These are phyloP conservation scores for Cenchrus fungigraminus DNA, from an alignment of 176 grass and related monocot genomes.

Conservation along the genomic window DNA sequence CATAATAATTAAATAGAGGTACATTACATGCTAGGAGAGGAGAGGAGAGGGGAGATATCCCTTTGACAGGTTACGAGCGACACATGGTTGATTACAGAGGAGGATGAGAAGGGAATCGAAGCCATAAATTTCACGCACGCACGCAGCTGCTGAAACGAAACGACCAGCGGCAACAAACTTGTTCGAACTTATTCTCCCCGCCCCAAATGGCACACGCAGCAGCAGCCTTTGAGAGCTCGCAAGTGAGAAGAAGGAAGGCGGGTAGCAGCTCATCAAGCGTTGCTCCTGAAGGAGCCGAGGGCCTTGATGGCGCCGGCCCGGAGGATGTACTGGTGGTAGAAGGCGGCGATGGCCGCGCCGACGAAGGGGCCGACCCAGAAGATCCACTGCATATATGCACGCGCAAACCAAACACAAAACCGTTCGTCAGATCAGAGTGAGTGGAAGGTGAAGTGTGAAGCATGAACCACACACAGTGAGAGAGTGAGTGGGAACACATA, in stretches of 20 bases:
- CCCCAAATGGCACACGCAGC: no score
- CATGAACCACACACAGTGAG: not conserved
- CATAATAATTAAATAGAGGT: conserved; percentile 26
- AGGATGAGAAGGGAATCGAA: not conserved
- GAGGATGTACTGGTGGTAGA: conserved; percentile 77
- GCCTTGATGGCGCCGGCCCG: conserved; percentile 68
- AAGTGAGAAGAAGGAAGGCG: no score
- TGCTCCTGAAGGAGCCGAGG: conserved; percentile 76
- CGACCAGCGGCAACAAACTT: conserved; percentile 26
- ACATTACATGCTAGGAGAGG: not conserved
- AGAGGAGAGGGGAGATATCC: not conserved
- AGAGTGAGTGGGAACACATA: no score
- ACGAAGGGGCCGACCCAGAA: conserved; percentile 64
- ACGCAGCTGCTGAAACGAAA: conserved; percentile 43
- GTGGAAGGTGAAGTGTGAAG: not conserved
- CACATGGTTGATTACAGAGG: conserved; percentile 23
- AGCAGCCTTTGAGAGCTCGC: no score
- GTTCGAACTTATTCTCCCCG: conserved; percentile 18
- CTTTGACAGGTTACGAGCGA: not conserved
- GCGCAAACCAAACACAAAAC: no score
- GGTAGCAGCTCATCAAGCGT: conserved; percentile 16
- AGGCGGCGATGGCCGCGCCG: conserved; percentile 51
- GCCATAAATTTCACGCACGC: not conserved
- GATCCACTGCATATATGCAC: conserved; percentile 50
- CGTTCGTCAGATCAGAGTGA: not conserved